These are phyloP conservation scores for Psilocybe sp. DNA, from an alignment of 768 basidiomycete genomes.

Conservation along the genomic window DNA sequence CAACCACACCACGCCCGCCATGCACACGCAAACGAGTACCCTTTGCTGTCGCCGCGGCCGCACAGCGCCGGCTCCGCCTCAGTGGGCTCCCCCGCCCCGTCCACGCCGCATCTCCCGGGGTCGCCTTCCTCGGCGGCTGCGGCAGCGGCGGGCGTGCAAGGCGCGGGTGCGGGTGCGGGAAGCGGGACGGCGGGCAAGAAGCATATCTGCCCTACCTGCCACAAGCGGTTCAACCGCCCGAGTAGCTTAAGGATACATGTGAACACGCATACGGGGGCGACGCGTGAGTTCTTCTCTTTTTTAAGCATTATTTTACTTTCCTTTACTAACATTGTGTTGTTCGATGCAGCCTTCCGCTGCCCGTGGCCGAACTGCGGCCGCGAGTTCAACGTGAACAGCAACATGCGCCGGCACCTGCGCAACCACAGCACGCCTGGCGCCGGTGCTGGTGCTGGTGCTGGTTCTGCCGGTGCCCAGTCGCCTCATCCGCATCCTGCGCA, in stretches of 20 bases:
- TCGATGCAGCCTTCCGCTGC: conserved; percentile 68
- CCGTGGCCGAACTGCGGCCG: conserved; percentile 73
- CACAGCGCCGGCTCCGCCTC: neutral
- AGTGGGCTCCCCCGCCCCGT: neutral
- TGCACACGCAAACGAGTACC: no score
- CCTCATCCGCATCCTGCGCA: neutral
- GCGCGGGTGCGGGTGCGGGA: neutral
- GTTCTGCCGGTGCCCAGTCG: neutral
- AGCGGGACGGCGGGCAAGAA: conserved; percentile 29
- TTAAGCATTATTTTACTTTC: no score
- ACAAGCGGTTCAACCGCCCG: conserved; percentile 67
- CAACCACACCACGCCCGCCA: no score
- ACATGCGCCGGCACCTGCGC: conserved; percentile 78
- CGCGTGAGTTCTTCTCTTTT: conserved; percentile 44
- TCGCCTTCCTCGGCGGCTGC: neutral
- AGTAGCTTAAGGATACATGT: conserved; percentile 65
- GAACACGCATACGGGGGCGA: conserved; percentile 68
- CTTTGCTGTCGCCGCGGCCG: neutral
- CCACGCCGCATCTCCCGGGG: neutral
- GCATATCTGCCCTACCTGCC: conserved; percentile 52
- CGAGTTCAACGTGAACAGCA: conserved; percentile 81
- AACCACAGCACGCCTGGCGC: conserved; percentile 51
- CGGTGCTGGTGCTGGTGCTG: neutral
- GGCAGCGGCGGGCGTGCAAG: neutral
- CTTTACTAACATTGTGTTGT: no score